Evolutionary conservation across 768 basidiomycete species (phyloP), one percentile per base, ranked within the genome.

Genomic region (Auriculariales sp.): DNA sequence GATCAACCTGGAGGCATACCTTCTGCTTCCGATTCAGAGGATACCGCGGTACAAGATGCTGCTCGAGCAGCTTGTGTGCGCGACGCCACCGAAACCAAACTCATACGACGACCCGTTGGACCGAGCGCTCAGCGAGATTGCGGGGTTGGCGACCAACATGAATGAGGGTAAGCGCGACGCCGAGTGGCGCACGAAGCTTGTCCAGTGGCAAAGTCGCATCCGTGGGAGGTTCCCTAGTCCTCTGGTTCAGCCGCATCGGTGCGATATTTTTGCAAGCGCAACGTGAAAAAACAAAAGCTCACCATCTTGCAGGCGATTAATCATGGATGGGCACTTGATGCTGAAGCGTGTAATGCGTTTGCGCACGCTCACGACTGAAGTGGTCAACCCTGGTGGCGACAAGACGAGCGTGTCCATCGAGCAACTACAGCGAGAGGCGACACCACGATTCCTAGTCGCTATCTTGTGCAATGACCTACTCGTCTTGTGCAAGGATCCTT

Each of bases 191-290:
- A 75, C 82, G 42, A 87, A 90, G 60, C 77, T 98, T 24, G 86
- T 97, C 15, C 79, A 85, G 59, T 92, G 87, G 88, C 90, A 92
- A 66, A 59, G 80, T 30, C 74, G 89, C 56, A 97, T 99, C 58
- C 74, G 83, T 32, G 88, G 90, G 17, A 86, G 79, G 61, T 97
- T 95, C 64, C 92, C 91, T 6, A 93, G 90, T 52, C 93, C 95
- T n/a, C 70, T 99, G 31, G 95, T 99, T 30, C 95, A 98, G 63
- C 95, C 95, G 6, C 95, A 99, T 68, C 80, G 89, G 86, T 89
- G 59, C 61, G 74, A 57, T 28, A 12, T 24, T 14, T 30, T n/a
- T 17, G n/a, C 3, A 22, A 17, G 49, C 14, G 7, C 22, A 27
- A 5, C 22, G 32, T 32, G 14, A 39, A 31, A 28, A 24, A 10